Evolutionary conservation across 2,329 filamentous ascomycete genomes (phyloP).

Genomic region (Cladosporium sp.): DNA sequence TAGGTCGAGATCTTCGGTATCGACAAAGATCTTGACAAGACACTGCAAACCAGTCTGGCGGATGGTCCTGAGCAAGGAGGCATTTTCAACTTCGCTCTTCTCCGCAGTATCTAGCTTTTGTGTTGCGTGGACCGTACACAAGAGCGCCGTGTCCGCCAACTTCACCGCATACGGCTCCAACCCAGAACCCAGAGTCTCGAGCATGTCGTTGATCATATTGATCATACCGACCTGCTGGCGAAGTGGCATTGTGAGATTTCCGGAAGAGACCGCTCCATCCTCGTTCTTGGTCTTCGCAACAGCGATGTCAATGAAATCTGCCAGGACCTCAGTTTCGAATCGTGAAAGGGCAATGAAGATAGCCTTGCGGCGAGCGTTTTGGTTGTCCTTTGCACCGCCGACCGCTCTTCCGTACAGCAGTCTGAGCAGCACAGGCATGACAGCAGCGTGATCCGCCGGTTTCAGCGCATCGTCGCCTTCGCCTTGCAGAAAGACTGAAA

Average conservation of each 20-base stretch:
- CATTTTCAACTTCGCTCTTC: constrained; percentile 29
- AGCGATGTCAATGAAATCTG: constrained; percentile 77
- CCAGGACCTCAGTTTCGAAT: constrained; percentile 69
- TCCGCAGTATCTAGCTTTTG: constrained; percentile 28
- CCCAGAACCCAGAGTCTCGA: constrained; percentile 75
- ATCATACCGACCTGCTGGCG: constrained; percentile 86
- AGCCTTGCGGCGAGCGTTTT: constrained; percentile 71
- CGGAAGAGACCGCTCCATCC: neutral
- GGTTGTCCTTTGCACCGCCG: constrained; percentile 71
- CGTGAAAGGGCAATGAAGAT: constrained; percentile 75
- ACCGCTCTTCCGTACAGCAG: constrained; percentile 88
- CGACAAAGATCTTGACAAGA: constrained; percentile 71
- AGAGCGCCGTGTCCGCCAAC: constrained; percentile 73
- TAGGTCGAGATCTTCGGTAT: constrained; percentile 69
- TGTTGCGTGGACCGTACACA: constrained; percentile 57
- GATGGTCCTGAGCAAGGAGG: constrained; percentile 61
- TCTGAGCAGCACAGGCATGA: constrained; percentile 84
- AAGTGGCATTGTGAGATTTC: constrained; percentile 26
- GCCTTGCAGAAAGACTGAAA: constrained; percentile 76
- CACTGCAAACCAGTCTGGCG: constrained; percentile 77
- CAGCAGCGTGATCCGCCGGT: constrained; percentile 63
- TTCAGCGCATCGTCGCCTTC: constrained; percentile 66
- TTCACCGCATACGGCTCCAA: constrained; percentile 63
- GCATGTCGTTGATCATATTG: constrained; percentile 84
- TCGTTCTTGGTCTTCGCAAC: constrained; percentile 53